Evolutionary conservation across 208 protist genomes (phyloP).

Genomic region (Wallacemonas sp.): DNA sequence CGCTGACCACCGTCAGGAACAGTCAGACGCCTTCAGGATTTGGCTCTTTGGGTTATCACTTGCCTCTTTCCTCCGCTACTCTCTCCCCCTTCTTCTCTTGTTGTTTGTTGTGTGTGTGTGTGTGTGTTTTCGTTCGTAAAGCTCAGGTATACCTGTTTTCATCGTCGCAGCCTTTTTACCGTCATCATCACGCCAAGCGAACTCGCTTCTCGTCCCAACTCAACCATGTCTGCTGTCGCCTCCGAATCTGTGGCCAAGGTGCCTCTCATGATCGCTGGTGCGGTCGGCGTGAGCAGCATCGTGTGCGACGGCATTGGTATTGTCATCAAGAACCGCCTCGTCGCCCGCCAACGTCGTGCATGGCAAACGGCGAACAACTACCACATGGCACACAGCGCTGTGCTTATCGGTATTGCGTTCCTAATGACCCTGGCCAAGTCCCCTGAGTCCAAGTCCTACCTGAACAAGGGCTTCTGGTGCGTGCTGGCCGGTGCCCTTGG

Average conservation of each 20-base stretch:
- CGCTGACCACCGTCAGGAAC: too few species aligned
- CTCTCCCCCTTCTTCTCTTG: neutral
- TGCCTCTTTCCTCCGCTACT: neutral
- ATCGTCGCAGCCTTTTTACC: too few species aligned
- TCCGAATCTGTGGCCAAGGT: slow-evolving; percentile 1
- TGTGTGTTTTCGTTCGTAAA: neutral
- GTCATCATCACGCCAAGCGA: too few species aligned
- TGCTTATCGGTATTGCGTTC: slow-evolving; percentile 30
- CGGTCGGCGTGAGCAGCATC: slow-evolving; percentile 30
- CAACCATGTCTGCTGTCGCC: slow-evolving; percentile 1
- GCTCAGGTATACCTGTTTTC: neutral
- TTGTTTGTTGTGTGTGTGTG: neutral
- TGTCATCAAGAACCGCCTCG: slow-evolving; percentile 25
- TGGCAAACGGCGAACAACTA: slow-evolving; percentile 53
- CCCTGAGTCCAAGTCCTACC: slow-evolving; percentile 19
- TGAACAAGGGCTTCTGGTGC: slow-evolving; percentile 53
- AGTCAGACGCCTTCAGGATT: too few species aligned
- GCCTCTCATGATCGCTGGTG: slow-evolving; percentile 27
- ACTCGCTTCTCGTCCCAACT: neutral
- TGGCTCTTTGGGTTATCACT: too few species aligned
- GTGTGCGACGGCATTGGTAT: slow-evolving; percentile 21
- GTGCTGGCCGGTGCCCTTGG: slow-evolving; percentile 41
- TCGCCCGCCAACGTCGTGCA: slow-evolving; percentile 37
- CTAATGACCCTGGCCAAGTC: slow-evolving; percentile 24
- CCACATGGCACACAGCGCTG: slow-evolving; percentile 41